phyloP scores from a whole-genome alignment of 2,329 filamentous ascomycete genomes.

The Didymella arachidicola region DNA sequence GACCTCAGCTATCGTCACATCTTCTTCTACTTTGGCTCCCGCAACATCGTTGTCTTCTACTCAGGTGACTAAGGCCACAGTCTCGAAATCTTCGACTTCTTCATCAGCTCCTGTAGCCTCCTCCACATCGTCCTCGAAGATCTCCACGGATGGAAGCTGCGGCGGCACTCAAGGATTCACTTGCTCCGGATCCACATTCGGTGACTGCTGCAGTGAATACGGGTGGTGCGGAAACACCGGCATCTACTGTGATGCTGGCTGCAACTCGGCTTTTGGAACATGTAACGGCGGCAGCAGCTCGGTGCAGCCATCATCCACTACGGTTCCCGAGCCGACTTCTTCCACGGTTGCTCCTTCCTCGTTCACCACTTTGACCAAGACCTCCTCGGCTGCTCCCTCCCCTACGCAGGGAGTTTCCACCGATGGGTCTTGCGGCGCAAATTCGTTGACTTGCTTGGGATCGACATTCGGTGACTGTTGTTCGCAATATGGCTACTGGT shows the following conservation, averaged over 20 bases:
- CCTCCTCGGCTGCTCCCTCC: constrained; percentile 5
- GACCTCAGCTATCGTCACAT: constrained; percentile 2
- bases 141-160: constrained; percentile 24
- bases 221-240: constrained; percentile 25
- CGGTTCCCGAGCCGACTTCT: not conserved
- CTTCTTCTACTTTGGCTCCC: constrained; percentile 8
- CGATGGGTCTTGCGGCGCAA: constrained; percentile 12
- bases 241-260: constrained; percentile 24
- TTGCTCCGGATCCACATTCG: constrained; percentile 24
- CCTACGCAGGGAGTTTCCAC: constrained; percentile 11
- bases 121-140: constrained; percentile 6
- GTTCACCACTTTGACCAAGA: constrained; percentile 15
- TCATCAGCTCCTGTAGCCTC: constrained; percentile 10
- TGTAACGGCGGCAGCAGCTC: constrained; percentile 23
- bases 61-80: not conserved
- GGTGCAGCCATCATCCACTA: constrained; percentile 1
- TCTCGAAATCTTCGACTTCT: not conserved
- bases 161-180: constrained; percentile 20
- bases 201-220: constrained; percentile 26
- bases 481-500: constrained; percentile 21
- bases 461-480: constrained; percentile 18
- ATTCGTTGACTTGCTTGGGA: constrained; percentile 14
- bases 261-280: constrained; percentile 22
- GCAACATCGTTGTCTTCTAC: constrained; percentile 8
- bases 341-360: constrained; percentile 12